Conservation (phyloP, 164 flowering plant genomes). For the Piper betle region DNA sequence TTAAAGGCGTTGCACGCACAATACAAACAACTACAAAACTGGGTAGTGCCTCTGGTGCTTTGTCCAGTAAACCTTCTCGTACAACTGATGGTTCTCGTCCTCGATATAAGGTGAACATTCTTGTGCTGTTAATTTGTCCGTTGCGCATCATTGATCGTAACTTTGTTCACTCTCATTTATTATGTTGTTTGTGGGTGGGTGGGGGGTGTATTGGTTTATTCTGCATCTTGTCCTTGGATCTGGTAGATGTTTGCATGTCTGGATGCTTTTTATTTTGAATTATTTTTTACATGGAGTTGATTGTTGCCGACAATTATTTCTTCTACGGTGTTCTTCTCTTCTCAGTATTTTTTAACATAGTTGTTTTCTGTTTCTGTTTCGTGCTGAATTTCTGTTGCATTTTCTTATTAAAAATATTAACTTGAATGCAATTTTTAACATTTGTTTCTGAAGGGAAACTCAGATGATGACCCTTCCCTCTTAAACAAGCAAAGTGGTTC, state of each 20-base stretch:
- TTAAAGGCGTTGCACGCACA: slow-evolving; percentile 68
- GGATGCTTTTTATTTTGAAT: too few species aligned
- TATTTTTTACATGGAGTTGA: too few species aligned
- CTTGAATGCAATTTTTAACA: neutral
- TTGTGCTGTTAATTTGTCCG: slow-evolving; percentile 17
- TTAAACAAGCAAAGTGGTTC: slow-evolving; percentile 31
- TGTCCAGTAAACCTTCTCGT: slow-evolving; percentile 27
- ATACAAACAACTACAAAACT: slow-evolving; percentile 43
- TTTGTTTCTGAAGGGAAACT: slow-evolving; percentile 29
- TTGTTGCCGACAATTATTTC: too few species aligned
- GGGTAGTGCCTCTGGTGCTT: slow-evolving; percentile 13
- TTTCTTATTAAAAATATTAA: too few species aligned
- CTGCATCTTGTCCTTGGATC: too few species aligned
- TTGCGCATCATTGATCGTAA: neutral
- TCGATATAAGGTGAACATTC: slow-evolving; percentile 25
- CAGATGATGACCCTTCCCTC: slow-evolving; percentile 25
- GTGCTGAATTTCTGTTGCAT: neutral
- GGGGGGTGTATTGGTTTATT: too few species aligned
- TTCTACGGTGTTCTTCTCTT: neutral
- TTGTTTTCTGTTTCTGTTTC: neutral
- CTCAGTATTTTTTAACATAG: neutral
- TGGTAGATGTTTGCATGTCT: too few species aligned
- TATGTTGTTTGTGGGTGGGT: too few species aligned
- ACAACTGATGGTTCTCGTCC: slow-evolving; percentile 23
- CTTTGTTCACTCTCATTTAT: too few species aligned